Conservation (phyloP, 345 rosid genomes). For the Conringia planisiliqua region DNA sequence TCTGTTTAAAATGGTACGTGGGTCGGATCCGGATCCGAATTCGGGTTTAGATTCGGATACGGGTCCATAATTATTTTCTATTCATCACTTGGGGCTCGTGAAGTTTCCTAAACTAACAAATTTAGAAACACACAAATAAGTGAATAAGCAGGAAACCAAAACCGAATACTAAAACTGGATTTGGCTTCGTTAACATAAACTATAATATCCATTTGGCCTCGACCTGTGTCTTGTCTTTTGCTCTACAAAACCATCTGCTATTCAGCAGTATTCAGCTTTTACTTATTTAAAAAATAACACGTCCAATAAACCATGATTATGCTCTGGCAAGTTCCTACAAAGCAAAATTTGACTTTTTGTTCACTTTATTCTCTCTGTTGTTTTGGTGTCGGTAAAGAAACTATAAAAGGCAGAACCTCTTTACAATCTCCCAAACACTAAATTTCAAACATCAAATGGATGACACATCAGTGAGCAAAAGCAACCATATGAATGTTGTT, state of each 20-base stretch:
- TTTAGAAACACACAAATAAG: neutral
- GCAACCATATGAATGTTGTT: constrained; percentile 32
- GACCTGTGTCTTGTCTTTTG: neutral
- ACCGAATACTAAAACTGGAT: neutral
- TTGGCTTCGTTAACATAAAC: neutral
- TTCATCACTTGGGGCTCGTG: neutral
- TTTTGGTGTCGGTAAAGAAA: neutral
- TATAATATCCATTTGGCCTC: neutral
- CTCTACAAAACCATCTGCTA: constrained; percentile 16
- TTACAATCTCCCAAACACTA: neutral
- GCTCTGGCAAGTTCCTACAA: constrained; percentile 1
- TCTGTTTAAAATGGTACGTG: neutral
- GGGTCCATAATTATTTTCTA: no score
- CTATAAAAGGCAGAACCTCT: constrained; percentile 11
- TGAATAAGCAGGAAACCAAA: neutral
- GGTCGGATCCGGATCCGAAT: neutral
- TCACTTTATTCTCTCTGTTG: neutral
- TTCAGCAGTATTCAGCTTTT: neutral
- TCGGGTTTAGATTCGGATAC: neutral
- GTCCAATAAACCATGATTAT: neutral
- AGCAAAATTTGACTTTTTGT: constrained; percentile 14
- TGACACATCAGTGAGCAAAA: constrained; percentile 35
- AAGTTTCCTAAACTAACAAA: constrained; percentile 10
- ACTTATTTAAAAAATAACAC: neutral
- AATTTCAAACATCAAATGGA: constrained; percentile 42